Percentiles rank a stretch among this genome's conserved stretches.
Evolutionary conservation across 2,329 filamentous ascomycete genomes (phyloP).

Genomic region (Microsporum ferrugineum): DNA sequence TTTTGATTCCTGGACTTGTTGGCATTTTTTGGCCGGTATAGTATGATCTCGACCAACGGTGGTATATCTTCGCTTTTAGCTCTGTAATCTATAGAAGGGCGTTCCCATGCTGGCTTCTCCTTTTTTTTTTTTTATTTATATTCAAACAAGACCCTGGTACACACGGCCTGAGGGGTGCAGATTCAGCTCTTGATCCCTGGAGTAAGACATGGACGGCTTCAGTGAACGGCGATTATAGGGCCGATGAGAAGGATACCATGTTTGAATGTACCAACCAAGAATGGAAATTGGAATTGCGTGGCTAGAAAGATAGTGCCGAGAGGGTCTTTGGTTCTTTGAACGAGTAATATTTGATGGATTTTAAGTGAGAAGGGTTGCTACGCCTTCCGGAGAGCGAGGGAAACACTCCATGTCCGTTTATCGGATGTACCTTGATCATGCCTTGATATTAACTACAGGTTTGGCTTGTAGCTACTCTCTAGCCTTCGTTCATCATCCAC

Average conservation of each 20-base stretch:
- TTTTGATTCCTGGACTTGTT: not conserved
- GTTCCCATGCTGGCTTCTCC: not conserved
- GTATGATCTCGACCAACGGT: not conserved
- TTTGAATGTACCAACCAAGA: not conserved
- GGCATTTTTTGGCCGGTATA: not conserved
- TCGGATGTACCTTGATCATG: not conserved
- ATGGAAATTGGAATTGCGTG: not conserved
- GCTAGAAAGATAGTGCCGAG: not conserved
- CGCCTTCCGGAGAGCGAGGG: not conserved
- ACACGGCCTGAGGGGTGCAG: not conserved
- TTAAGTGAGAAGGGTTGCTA: not conserved
- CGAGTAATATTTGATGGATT: not conserved
- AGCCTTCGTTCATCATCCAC: too few relatives aligned
- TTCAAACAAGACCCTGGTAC: not conserved
- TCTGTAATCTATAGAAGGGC: not conserved
- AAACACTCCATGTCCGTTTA: not conserved
- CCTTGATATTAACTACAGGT: not conserved
- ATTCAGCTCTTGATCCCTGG: not conserved
- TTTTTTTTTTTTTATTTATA: not conserved
- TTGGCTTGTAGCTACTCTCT: not conserved
- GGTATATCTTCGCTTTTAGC: not conserved
- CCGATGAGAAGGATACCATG: not conserved
- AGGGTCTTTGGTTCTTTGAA: not conserved
- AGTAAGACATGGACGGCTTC: not conserved
- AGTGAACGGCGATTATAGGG: not conserved